phyloP scores from a whole-genome alignment of 345 rosid genomes.

The Turritis glabra region DNA sequence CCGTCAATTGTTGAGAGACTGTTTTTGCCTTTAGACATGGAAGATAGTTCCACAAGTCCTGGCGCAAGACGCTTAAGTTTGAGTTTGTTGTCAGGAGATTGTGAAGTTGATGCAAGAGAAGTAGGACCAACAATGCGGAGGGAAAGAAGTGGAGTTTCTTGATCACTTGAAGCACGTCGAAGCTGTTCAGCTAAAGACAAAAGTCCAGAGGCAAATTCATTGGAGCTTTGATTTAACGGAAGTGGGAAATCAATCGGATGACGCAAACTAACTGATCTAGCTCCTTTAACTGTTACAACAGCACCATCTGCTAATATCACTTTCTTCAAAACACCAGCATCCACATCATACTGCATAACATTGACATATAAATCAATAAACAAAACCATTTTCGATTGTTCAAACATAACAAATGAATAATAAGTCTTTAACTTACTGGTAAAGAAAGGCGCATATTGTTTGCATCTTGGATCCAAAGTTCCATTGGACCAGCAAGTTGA shows the following conservation, averaged over 20 bases:
- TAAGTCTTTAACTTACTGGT: conserved; percentile 49
- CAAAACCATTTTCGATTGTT: neutral
- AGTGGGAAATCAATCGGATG: conserved; percentile 80
- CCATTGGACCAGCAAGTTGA: conserved; percentile 97
- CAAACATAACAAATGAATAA: neutral
- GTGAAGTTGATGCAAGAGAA: conserved; percentile 65
- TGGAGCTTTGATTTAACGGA: conserved; percentile 63
- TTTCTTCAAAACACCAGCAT: conserved; percentile 90
- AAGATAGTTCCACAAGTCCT: conserved; percentile 79
- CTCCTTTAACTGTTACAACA: conserved; percentile 88
- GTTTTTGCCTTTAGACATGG: conserved; percentile 41
- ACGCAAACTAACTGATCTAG: conserved; percentile 91
- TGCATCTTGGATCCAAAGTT: conserved; percentile 95
- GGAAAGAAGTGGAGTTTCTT: conserved; percentile 64
- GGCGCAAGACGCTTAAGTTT: conserved; percentile 93
- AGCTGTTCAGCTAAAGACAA: conserved; percentile 79
- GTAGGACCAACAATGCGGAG: conserved; percentile 90
- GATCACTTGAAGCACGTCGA: conserved; percentile 49
- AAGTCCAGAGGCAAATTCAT: conserved; percentile 83
- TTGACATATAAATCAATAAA: conserved; percentile 21
- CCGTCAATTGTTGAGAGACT: conserved; percentile 44
- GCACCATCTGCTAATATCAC: conserved; percentile 91
- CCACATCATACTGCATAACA: conserved; percentile 86
- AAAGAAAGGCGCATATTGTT: conserved; percentile 77
- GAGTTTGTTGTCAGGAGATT: conserved; percentile 58